Conservation (phyloP, 164 flowering plant species). For the Stephania cephalantha region DNA sequence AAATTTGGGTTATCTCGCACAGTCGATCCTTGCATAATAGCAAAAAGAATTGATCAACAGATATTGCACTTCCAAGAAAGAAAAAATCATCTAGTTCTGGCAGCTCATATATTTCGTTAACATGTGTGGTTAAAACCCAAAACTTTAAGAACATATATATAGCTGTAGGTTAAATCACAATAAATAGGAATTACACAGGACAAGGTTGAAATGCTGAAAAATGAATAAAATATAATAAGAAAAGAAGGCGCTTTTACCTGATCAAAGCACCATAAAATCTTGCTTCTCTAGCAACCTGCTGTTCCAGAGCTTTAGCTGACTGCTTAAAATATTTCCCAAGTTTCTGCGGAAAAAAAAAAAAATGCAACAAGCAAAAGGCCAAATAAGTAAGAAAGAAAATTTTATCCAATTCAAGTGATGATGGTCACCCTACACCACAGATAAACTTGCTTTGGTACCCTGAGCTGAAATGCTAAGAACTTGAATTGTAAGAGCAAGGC, state of each 20-base stretch:
- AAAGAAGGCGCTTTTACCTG: slow-evolving; percentile 38
- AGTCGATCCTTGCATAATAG: neutral
- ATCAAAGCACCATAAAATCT: slow-evolving; percentile 94
- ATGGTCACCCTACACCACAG: neutral
- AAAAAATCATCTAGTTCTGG: neutral
- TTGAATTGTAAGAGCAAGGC: neutral
- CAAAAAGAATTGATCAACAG: neutral
- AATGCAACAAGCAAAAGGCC: neutral
- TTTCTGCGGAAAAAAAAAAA: slow-evolving; percentile 39
- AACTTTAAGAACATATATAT: neutral
- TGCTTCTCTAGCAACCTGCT: slow-evolving; percentile 80
- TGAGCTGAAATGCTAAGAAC: neutral
- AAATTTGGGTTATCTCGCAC: too few relatives aligned
- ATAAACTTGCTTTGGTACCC: neutral
- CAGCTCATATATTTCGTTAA: neutral
- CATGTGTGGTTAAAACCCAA: neutral
- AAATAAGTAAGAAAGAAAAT: neutral
- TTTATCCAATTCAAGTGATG: neutral
- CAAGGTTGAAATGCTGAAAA: too few relatives aligned
- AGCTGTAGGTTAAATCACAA: too few relatives aligned
- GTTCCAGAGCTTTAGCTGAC: slow-evolving; percentile 83
- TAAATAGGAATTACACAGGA: too few relatives aligned
- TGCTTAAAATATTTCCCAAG: slow-evolving; percentile 89
- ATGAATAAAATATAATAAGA: neutral
- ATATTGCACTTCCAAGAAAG: neutral